Percentiles rank a stretch among this genome's conserved stretches.
Evolutionary conservation across 805 yeast genomes (phyloP).

Genomic region (Metschnikowia drakensbergensis): DNA sequence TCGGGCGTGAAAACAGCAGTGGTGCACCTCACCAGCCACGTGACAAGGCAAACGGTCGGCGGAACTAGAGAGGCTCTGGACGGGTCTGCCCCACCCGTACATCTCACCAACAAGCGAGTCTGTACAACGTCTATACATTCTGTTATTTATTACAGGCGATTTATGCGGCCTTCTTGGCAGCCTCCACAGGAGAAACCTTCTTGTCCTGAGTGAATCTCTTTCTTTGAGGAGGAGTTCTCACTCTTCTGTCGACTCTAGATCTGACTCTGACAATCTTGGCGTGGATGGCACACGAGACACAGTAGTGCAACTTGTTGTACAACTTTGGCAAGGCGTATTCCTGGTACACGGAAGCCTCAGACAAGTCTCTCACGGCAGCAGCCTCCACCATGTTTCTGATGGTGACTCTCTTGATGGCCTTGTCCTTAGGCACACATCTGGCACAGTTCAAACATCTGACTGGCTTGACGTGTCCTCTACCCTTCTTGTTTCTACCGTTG

Average conservation of each 20-base stretch:
- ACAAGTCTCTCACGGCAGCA: conserved; percentile 99
- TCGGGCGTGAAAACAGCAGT: too few relatives aligned
- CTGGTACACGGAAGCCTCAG: conserved; percentile 98
- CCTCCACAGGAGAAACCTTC: conserved; percentile 95
- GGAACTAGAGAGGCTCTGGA: too few relatives aligned
- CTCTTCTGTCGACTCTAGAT: conserved; percentile 97
- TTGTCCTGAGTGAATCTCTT: conserved; percentile 96
- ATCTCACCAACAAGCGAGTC: too few relatives aligned
- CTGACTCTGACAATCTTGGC: conserved; percentile 99
- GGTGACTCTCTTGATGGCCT: conserved; percentile 99
- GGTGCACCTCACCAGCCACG: too few relatives aligned
- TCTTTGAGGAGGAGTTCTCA: conserved; percentile 98
- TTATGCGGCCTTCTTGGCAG: conserved; percentile 88
- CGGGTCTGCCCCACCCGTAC: too few relatives aligned
- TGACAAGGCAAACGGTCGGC: too few relatives aligned
- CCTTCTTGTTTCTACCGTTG: conserved; percentile 99
- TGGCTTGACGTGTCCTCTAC: conserved; percentile 99
- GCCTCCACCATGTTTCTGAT: conserved; percentile 99
- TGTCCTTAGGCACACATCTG: conserved; percentile 99
- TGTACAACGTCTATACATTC: background rate
- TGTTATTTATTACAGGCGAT: conserved; percentile 16
- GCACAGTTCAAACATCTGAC: conserved; percentile 99
- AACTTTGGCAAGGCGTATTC: conserved; percentile 99
- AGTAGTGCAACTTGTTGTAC: conserved; percentile 99
- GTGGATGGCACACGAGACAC: conserved; percentile 99